Conservation (phyloP, 176 grass and related monocot genomes). For the Phyllostachys edulis region DNA sequence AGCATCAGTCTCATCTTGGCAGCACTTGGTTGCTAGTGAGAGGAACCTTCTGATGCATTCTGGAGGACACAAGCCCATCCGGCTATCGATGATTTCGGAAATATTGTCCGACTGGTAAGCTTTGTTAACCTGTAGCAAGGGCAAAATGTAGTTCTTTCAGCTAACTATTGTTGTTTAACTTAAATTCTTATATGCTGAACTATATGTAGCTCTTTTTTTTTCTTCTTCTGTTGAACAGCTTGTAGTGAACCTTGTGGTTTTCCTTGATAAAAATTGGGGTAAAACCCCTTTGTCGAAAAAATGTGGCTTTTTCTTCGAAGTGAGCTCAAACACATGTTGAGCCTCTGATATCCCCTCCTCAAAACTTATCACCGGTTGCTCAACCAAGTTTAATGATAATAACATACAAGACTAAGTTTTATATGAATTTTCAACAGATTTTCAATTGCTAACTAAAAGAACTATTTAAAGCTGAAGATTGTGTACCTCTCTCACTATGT, state of each 20-base stretch:
- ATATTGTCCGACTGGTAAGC: constrained; percentile 58
- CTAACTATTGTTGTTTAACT: not conserved
- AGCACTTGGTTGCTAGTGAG: constrained; percentile 61
- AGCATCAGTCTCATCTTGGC: constrained; percentile 59
- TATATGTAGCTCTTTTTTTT: not conserved
- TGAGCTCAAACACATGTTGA: not conserved
- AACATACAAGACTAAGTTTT: not conserved
- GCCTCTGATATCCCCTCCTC: not conserved
- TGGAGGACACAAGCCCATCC: constrained; percentile 61
- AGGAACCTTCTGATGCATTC: constrained; percentile 66
- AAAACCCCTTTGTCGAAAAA: too few species aligned
- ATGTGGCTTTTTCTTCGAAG: constrained; percentile 4
- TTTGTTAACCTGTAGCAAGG: constrained; percentile 55
- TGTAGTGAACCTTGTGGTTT: too few species aligned
- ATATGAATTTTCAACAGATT: not conserved
- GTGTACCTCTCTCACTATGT: constrained; percentile 92
- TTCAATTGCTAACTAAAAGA: not conserved
- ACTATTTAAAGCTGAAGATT: not conserved
- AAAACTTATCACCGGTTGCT: not conserved
- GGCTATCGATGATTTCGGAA: constrained; percentile 53
- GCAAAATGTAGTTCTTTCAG: constrained; percentile 17
- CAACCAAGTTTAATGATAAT: not conserved
- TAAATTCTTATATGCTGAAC: not conserved
- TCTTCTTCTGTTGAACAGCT: too few species aligned
- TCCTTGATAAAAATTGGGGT: too few species aligned